Evolutionary conservation across 306 rosid genomes (phyloP).

Genomic region (Quercus aquifolioides): DNA sequence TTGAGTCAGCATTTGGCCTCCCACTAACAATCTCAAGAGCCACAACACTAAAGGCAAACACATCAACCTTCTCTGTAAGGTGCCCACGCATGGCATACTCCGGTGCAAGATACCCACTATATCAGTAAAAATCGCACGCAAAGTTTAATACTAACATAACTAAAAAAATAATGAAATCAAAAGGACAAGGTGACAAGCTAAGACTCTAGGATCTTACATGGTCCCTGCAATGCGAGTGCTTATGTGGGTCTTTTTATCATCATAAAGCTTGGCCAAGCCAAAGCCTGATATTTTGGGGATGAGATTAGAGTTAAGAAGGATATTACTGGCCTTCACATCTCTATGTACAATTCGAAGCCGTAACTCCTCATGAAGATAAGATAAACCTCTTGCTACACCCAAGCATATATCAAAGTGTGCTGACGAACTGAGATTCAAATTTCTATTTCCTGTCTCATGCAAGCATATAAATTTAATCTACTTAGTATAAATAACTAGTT

Average conservation of each 20-base stretch:
- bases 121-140: constrained; percentile 10
- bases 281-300: constrained; percentile 74
- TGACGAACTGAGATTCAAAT: constrained; percentile 52
- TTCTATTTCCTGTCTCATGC: constrained; percentile 34
- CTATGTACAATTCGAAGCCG: no score
- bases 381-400: no score
- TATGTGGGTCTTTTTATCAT: constrained; percentile 75
- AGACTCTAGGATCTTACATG: constrained; percentile 42
- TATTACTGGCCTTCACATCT: constrained; percentile 76
- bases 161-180: neutral
- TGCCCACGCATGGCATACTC: constrained; percentile 88
- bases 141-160: constrained; percentile 3
- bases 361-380: no score
- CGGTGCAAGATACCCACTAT: constrained; percentile 88
- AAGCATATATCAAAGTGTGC: constrained; percentile 61
- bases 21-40: constrained; percentile 76
- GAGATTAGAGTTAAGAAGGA: constrained; percentile 62
- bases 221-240: constrained; percentile 83
- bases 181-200: neutral
- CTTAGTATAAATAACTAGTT: neutral
- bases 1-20: constrained; percentile 61
- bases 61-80: constrained; percentile 81
- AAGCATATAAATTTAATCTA: neutral
- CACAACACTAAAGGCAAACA: constrained; percentile 85
- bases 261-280: constrained; percentile 78